These are phyloP conservation scores for Monosporascus sp. DNA, from an alignment of 2,329 filamentous ascomycete genomes.

Conservation along the genomic window DNA sequence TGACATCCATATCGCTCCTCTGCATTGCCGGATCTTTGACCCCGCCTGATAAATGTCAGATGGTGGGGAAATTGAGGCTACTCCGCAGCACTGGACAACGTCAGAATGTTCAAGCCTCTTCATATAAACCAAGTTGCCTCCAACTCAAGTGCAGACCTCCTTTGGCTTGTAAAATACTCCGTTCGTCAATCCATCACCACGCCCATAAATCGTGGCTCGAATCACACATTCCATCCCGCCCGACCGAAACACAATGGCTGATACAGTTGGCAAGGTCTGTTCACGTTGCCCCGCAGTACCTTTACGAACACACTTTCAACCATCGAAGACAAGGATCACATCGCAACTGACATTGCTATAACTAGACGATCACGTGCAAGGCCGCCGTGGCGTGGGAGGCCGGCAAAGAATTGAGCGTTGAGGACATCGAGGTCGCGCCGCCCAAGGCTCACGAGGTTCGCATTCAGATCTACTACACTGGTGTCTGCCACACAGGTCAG, in stretches of 20 bases:
- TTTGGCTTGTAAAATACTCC: not conserved
- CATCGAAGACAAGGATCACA: not conserved
- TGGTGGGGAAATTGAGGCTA: not conserved
- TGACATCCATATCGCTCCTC: not conserved
- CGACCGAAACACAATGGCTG: conserved; percentile 35
- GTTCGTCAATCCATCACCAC: not conserved
- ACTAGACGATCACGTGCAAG: conserved; percentile 90
- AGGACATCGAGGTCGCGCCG: conserved; percentile 87
- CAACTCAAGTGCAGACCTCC: not conserved
- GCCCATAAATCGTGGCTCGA: not conserved
- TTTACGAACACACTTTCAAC: not conserved
- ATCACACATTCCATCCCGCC: conserved; percentile 1
- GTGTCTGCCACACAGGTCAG: conserved; percentile 93
- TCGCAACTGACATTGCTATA: conserved; percentile 1
- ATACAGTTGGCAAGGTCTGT: conserved; percentile 48
- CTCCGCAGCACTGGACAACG: not conserved
- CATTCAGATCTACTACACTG: conserved; percentile 95
- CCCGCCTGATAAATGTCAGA: not conserved
- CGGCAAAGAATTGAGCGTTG: conserved; percentile 80
- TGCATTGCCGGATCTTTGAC: not conserved
- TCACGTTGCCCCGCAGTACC: conserved; percentile 6
- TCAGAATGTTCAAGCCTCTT: not conserved
- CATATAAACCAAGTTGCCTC: not conserved
- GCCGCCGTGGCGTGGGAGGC: conserved; percentile 97
- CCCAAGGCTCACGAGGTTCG: conserved; percentile 92